Base-by-base conservation (phyloP, 805 yeast species). In the Ogataea nitratoaversa region DNA sequence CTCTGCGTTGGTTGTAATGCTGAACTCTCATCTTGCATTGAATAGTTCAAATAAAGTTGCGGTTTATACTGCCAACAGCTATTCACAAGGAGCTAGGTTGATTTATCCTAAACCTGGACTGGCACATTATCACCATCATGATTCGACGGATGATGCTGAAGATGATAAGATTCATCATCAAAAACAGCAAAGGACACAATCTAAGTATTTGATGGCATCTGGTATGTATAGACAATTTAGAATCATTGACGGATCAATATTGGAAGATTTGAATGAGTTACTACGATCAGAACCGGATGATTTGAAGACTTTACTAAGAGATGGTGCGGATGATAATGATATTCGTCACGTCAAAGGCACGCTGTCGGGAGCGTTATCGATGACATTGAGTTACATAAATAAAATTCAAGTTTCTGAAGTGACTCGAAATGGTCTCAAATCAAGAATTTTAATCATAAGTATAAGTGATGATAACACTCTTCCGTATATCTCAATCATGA, bases 401-500 rank as follows among this genome's bases (percentile, higher is more conserved):
- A 73, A 88, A 40, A 64, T 77, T 55, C 70, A 78, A 8, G 73
- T 70, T 20, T 63, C 74, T 16, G 76, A 74, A 11, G 71, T 54
- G 19, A 56, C 63, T 2, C 48, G 62, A 3, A 53, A 72, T 18
- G 61, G 64, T 59, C 60, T 84, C 42, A 80, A 83, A 36, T 80
- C 96, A 0, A 72, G 90, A 35, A 65, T 84, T 6, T 52, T 85
- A 44, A 71, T 82, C 11, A 58, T 84, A 3, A 78, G 80, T 43
- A 74, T 88, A 19, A 78, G 82, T 48, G 87, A 79, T 46, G 89
- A 87, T 52, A 80, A 78, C 41, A 78, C 88, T 5, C 68, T 87
- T 38, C 87, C 86, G 42, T 95, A 93, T 60, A 86, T 91, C 32
- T 85, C 97, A 4, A 81, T 88, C 32, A 93, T 93, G 98, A 93